Percentiles rank a stretch among this genome's conserved stretches.
phyloP scores from a whole-genome alignment of 345 rosid species.

The Citrus hindsii region DNA sequence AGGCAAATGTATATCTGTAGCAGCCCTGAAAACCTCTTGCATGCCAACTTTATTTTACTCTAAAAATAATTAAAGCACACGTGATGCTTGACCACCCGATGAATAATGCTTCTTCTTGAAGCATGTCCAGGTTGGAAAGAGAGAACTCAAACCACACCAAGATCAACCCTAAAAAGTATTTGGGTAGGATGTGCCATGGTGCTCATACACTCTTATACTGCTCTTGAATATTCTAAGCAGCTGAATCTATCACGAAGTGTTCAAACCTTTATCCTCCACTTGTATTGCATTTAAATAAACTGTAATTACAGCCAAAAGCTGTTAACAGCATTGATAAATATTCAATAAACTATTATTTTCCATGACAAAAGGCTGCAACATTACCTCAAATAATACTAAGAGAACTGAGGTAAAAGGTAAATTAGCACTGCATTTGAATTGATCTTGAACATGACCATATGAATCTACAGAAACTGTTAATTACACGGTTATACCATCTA shows the following conservation, averaged over 20 bases:
- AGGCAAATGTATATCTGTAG: neutral
- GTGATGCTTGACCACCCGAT: neutral
- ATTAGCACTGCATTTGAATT: neutral
- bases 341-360: neutral
- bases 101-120: neutral
- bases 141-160: neutral
- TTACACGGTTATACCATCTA: neutral
- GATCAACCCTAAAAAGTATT: neutral
- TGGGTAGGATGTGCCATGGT: neutral
- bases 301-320: neutral
- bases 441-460: neutral
- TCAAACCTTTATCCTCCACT: neutral
- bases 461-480: neutral
- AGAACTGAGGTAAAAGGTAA: neutral
- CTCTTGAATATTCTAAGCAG: neutral
- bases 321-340: neutral
- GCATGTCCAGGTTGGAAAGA: neutral
- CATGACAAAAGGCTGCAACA: neutral
- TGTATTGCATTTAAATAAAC: neutral
- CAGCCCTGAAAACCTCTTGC: neutral
- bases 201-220: neutral
- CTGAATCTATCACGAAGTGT: neutral
- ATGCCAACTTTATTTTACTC: neutral
- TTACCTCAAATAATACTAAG: neutral
- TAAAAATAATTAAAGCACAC: neutral